Evolutionary conservation across 306 rosid species (phyloP).

Genomic region (Delonix regia): DNA sequence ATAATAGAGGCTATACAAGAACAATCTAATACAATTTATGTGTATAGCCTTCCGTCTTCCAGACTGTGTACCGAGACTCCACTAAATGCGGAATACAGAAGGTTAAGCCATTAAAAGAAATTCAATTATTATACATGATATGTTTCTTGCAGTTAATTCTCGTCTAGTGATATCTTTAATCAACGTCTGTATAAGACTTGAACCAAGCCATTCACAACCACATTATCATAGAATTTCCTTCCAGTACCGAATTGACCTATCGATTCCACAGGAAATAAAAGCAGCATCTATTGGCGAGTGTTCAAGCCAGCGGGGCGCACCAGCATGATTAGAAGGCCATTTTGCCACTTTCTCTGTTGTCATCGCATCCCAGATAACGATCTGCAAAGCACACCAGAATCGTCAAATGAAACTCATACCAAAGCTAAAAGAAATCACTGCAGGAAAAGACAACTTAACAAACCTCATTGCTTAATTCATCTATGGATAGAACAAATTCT

Average conservation of each 20-base stretch:
- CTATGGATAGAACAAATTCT: conserved; percentile 84
- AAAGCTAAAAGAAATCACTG: conserved; percentile 7
- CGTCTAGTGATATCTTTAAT: conserved; percentile 21
- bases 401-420: conserved; percentile 32
- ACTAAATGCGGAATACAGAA: background rate
- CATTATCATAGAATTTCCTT: conserved; percentile 53
- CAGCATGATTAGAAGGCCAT: conserved; percentile 89
- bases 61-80: background rate
- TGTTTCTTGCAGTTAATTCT: background rate
- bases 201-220: conserved; percentile 2
- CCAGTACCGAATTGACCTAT: conserved; percentile 89
- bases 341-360: conserved; percentile 79
- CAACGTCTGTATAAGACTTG: background rate
- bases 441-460: conserved; percentile 34
- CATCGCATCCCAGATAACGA: conserved; percentile 84
- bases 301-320: conserved; percentile 93
- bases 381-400: conserved; percentile 54
- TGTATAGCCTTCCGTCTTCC: background rate
- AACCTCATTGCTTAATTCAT: conserved; percentile 91
- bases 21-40: background rate
- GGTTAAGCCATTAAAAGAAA: conserved; percentile 2
- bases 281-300: conserved; percentile 79
- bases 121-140: background rate
- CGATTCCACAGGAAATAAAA: conserved; percentile 82
- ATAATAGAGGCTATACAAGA: background rate